Percentiles rank a stretch among this genome's conserved stretches.
Evolutionary conservation across 2,329 filamentous ascomycete species (phyloP).

Genomic region (Lachnellula occidentalis): DNA sequence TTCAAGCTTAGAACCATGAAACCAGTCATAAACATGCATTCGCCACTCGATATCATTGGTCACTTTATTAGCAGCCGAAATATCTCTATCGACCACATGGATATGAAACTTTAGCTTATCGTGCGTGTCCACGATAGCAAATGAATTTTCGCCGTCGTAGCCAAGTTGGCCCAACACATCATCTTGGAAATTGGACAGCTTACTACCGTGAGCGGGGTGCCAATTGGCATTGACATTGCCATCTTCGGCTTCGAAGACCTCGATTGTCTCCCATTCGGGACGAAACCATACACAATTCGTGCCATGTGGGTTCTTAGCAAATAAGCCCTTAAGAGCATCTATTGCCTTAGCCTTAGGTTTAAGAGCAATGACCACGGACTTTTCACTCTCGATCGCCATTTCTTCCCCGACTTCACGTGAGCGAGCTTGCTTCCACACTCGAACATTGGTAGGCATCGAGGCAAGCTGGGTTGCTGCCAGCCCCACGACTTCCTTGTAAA

Average conservation of each 20-base stretch:
- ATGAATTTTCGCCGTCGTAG: background rate
- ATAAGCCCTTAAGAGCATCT: background rate
- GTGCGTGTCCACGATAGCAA: background rate
- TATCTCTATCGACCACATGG: constrained; percentile 1
- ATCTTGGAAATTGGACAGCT: background rate
- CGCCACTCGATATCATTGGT: constrained; percentile 4
- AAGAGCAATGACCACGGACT: background rate
- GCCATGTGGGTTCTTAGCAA: background rate
- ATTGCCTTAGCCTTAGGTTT: background rate
- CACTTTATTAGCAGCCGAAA: background rate
- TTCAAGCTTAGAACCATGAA: constrained; percentile 2
- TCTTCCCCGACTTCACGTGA: background rate
- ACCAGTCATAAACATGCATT: constrained; percentile 14
- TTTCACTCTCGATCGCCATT: background rate
- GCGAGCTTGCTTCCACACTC: constrained; percentile 5
- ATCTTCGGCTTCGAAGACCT: background rate
- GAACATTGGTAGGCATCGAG: background rate
- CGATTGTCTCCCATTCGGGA: constrained; percentile 12
- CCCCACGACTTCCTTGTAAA: no score
- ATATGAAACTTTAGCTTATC: background rate
- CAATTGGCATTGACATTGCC: background rate
- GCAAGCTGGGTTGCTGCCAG: no score
- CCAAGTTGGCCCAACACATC: background rate
- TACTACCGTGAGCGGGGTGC: background rate
- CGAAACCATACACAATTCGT: constrained; percentile 17